These are phyloP conservation scores for Leccinum disarticulatum DNA, from an alignment of 768 basidiomycete species.

Conservation along the genomic window DNA sequence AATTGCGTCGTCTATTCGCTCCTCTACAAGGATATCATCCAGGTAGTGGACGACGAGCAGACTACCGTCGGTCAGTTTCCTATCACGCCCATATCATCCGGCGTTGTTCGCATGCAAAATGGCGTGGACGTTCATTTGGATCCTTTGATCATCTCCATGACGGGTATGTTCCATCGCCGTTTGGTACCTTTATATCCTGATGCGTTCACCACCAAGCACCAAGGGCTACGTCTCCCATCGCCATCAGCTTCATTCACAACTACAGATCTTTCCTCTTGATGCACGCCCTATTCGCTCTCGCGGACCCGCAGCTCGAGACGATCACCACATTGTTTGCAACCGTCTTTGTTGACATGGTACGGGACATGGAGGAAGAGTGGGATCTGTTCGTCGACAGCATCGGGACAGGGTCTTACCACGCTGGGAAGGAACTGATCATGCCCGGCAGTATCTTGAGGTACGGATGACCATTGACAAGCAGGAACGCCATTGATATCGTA, in stretches of 20 bases:
- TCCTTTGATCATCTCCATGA: slow-evolving; percentile 7
- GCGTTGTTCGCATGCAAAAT: slow-evolving; percentile 22
- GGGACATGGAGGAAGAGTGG: slow-evolving; percentile 24
- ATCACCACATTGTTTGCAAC: slow-evolving; percentile 16
- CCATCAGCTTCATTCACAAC: slow-evolving; percentile 19
- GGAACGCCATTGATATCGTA: background rate
- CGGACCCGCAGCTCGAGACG: slow-evolving; percentile 16
- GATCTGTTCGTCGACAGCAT: slow-evolving; percentile 14
- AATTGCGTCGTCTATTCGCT: slow-evolving; percentile 26
- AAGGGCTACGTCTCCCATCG: slow-evolving; percentile 16
- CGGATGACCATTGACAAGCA: too few relatives aligned
- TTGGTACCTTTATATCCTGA: background rate
- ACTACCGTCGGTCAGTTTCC: slow-evolving; percentile 2
- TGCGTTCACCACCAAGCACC: slow-evolving; percentile 4
- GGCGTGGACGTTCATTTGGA: slow-evolving; percentile 16
- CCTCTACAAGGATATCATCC: slow-evolving; percentile 6
- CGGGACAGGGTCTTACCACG: slow-evolving; percentile 18
- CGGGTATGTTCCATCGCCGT: background rate
- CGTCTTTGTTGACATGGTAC: slow-evolving; percentile 23
- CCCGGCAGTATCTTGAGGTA: slow-evolving; percentile 20
- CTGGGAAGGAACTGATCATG: slow-evolving; percentile 16
- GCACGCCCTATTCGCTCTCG: slow-evolving; percentile 25
- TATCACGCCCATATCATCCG: slow-evolving; percentile 13
- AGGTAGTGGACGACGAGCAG: slow-evolving; percentile 4
- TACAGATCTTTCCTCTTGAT: slow-evolving; percentile 23